A percentile compares a stretch with the other conserved stretches of the same genome.
Conservation (phyloP, 495 filamentous ascomycete species). For the Glonium stellatum region DNA sequence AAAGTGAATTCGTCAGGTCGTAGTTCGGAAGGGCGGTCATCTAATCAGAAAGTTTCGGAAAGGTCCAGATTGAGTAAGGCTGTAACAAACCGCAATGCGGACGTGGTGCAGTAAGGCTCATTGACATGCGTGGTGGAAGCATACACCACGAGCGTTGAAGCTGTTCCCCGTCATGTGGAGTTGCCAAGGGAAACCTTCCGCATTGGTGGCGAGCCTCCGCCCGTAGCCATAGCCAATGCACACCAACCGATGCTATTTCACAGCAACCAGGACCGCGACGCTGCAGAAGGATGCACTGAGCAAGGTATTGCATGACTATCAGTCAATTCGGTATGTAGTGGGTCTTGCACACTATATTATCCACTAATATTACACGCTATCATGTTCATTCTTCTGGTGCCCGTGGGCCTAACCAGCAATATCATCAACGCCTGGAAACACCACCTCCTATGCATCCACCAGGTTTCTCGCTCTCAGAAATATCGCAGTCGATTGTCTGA, state of each 20-base stretch:
- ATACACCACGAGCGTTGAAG: background rate
- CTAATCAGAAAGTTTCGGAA: slow-evolving; percentile 1
- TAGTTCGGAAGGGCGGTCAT: background rate
- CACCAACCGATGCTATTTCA: too few species aligned
- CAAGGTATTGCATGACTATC: too few species aligned
- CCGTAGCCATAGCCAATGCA: background rate
- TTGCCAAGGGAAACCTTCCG: background rate
- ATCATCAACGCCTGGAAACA: background rate
- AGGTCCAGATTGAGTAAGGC: background rate
- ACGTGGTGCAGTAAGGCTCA: background rate
- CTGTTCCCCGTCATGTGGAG: background rate
- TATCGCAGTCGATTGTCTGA: too few species aligned
- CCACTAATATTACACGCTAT: background rate
- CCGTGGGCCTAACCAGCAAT: background rate
- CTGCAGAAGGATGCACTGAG: too few species aligned
- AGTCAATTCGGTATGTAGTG: too few species aligned
- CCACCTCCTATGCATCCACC: background rate
- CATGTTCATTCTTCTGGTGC: background rate
- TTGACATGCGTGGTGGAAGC: background rate
- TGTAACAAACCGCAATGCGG: background rate
- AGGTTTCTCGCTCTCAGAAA: too few species aligned
- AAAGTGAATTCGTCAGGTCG: background rate
- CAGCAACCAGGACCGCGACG: too few species aligned
- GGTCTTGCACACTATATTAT: too few species aligned
- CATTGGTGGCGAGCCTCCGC: background rate